phyloP scores from a whole-genome alignment of 164 flowering plant genomes.

The Vitis vinifera region DNA sequence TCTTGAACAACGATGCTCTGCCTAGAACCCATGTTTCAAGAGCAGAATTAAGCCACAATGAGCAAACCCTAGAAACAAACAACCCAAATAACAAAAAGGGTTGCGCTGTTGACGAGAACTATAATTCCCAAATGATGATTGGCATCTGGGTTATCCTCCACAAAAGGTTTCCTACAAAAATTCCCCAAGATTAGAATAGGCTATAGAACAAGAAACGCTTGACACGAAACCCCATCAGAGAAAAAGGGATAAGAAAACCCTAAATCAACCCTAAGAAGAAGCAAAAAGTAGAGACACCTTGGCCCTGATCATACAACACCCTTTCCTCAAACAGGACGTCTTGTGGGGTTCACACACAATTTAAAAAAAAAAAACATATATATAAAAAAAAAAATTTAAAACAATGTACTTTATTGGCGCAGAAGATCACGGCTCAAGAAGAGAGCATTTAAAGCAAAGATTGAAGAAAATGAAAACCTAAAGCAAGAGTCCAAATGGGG shows the following conservation, averaged over 20 bases:
- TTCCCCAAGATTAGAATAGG: conserved; percentile 12
- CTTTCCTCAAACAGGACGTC: conserved; percentile 1
- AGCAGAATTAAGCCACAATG: conserved; percentile 1
- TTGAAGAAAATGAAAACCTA: conserved; percentile 5
- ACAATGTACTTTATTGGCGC: conserved; percentile 3
- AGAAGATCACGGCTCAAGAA: conserved; percentile 15
- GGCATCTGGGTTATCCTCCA: neutral
- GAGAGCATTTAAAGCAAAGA: conserved; percentile 5
- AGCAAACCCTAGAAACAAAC: conserved; percentile 19
- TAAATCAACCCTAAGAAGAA: conserved; percentile 11
- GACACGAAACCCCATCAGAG: conserved; percentile 4
- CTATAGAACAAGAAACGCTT: conserved; percentile 1
- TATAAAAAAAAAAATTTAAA: neutral
- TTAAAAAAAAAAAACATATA: neutral
- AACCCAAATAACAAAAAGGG: neutral
- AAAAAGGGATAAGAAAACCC: conserved; percentile 5
- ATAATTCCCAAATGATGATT: too few species aligned
- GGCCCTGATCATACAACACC: conserved; percentile 1
- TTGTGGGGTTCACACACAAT: conserved; percentile 1
- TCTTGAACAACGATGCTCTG: neutral
- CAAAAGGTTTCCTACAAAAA: neutral
- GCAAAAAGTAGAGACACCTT: conserved; percentile 8
- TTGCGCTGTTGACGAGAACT: neutral
- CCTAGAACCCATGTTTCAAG: conserved; percentile 1
- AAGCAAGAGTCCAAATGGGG: neutral